Evolutionary conservation across 2,329 filamentous ascomycete species (phyloP).

Genomic region (Diaporthe citri): DNA sequence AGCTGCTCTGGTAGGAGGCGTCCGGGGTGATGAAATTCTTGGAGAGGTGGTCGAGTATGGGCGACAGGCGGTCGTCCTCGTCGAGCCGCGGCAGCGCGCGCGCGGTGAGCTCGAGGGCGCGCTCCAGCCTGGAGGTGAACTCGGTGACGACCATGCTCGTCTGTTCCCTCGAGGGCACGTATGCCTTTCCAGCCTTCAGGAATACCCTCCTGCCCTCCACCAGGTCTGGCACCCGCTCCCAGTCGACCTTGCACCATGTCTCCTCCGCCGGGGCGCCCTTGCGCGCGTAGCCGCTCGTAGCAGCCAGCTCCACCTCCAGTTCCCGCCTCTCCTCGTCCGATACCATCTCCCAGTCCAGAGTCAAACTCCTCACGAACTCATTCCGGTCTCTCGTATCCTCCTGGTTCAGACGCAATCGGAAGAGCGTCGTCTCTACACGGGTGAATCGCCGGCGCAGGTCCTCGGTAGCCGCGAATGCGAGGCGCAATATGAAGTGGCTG

Average conservation of each 20-base stretch:
- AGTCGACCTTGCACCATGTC: constrained; percentile 96
- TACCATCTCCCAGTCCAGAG: constrained; percentile 88
- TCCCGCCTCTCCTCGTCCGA: constrained; percentile 80
- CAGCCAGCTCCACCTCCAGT: constrained; percentile 71
- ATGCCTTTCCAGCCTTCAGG: constrained; percentile 85
- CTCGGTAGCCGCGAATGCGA: constrained; percentile 92
- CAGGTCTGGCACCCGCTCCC: constrained; percentile 91
- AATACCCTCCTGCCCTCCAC: constrained; percentile 85
- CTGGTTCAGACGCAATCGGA: constrained; percentile 83
- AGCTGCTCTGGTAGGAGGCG: constrained; percentile 78
- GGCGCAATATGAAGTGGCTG: constrained; percentile 93
- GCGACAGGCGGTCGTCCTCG: constrained; percentile 90
- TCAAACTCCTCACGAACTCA: constrained; percentile 81
- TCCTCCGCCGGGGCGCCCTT: constrained; percentile 73
- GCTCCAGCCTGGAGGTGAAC: constrained; percentile 83
- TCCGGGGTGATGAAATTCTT: constrained; percentile 97
- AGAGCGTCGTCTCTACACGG: constrained; percentile 89
- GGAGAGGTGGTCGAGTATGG: constrained; percentile 81
- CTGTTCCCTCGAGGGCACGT: constrained; percentile 89
- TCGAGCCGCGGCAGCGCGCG: constrained; percentile 91
- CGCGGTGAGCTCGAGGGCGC: constrained; percentile 89
- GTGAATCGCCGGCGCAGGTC: constrained; percentile 89
- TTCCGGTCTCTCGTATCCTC: constrained; percentile 81
- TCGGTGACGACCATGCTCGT: constrained; percentile 90
- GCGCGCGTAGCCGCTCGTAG: constrained; percentile 55